phyloP scores from a whole-genome alignment of 1,139 yeast genomes.

The Wickerhamomyces sp. region DNA sequence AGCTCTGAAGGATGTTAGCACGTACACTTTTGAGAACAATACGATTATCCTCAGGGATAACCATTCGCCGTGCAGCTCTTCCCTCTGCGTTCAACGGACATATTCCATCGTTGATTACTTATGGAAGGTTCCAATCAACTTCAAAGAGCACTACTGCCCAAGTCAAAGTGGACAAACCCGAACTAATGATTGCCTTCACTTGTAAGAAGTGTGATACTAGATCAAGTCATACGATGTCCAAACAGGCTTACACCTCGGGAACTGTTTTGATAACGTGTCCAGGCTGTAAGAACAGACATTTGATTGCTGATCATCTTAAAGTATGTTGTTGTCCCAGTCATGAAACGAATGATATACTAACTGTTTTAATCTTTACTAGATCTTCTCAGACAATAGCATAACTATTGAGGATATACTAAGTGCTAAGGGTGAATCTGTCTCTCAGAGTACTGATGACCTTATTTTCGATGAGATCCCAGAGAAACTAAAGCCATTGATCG shows the following conservation, averaged over 20 bases:
- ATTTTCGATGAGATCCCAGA: constrained; percentile 74
- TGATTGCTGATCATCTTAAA: constrained; percentile 88
- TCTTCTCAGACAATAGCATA: constrained; percentile 70
- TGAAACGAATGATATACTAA: neutral
- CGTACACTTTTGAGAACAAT: too few relatives aligned
- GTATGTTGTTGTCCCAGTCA: constrained; percentile 22
- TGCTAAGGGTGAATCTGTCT: constrained; percentile 70
- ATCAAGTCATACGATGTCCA: constrained; percentile 82
- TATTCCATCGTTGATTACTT: neutral
- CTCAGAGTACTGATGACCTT: constrained; percentile 55
- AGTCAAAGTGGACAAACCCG: constrained; percentile 57
- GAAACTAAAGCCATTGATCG: constrained; percentile 46
- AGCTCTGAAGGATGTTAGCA: too few relatives aligned
- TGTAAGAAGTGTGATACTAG: constrained; percentile 84
- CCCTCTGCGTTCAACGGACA: neutral
- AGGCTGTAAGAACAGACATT: constrained; percentile 79
- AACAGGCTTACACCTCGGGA: constrained; percentile 85
- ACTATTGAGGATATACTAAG: constrained; percentile 77
- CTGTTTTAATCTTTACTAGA: constrained; percentile 29
- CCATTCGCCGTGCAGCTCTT: too few relatives aligned
- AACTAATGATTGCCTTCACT: constrained; percentile 84
- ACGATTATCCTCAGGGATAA: too few relatives aligned
- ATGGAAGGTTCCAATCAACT: constrained; percentile 14
- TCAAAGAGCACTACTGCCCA: constrained; percentile 18
- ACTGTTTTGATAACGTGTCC: constrained; percentile 91